These are phyloP conservation scores for Chrysoporthe puriensis DNA, from an alignment of 2,329 filamentous ascomycete genomes.

Conservation along the genomic window DNA sequence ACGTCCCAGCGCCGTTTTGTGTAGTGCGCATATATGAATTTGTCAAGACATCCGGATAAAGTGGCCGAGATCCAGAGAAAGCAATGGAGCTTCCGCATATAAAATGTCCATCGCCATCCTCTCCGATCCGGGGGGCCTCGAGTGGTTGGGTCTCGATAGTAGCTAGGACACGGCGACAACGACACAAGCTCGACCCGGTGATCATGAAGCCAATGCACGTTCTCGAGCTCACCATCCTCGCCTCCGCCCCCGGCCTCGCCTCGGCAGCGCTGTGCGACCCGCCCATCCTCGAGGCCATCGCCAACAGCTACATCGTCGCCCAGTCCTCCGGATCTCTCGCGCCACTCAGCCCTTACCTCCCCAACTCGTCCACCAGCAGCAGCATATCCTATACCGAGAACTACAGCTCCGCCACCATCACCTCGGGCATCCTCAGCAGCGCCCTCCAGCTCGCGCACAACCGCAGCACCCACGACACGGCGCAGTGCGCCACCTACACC, in stretches of 20 bases:
- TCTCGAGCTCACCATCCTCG: not conserved
- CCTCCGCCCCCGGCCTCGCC: not conserved
- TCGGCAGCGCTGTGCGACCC: slow-evolving; percentile 28
- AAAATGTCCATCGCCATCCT: not conserved
- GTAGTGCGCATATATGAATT: not conserved
- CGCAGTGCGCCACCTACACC: slow-evolving; percentile 42
- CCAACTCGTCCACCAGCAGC: not conserved
- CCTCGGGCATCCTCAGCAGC: slow-evolving; percentile 38
- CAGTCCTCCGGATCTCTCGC: slow-evolving; percentile 32
- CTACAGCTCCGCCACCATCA: slow-evolving; percentile 37
- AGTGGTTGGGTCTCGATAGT: not conserved
- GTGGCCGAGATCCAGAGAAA: not conserved
- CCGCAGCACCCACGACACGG: slow-evolving; percentile 43
- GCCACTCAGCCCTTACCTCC: slow-evolving; percentile 23
- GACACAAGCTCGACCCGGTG: no score
- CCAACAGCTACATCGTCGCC: slow-evolving; percentile 32
- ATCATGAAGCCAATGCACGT: not conserved
- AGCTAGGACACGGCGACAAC: no score
- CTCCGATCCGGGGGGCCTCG: no score
- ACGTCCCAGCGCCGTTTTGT: not conserved
- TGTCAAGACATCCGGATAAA: not conserved
- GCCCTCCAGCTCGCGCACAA: slow-evolving; percentile 41
- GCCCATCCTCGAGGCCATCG: slow-evolving; percentile 29
- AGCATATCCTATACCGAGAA: slow-evolving; percentile 39
- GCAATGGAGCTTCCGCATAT: not conserved